Percentiles rank a stretch among this genome's conserved stretches.
Conservation (phyloP, 2,329 filamentous ascomycete species). For the Colletotrichum sp. region DNA sequence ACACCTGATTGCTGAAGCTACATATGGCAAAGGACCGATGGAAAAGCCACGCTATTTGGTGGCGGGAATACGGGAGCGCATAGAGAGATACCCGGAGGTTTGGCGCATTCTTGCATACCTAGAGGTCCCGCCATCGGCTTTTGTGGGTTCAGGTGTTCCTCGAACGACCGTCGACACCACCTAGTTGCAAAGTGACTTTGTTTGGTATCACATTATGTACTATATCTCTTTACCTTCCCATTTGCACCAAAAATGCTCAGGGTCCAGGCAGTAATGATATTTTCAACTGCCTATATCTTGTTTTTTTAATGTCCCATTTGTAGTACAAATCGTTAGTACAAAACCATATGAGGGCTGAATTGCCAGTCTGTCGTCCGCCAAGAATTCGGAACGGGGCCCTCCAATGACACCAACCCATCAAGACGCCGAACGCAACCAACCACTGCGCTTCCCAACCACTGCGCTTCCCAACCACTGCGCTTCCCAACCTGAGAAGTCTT, state of each 20-base stretch:
- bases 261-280: too few species aligned
- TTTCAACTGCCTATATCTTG: neutral
- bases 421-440: conserved; percentile 7
- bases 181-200: neutral
- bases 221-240: neutral
- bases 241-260: neutral
- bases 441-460: neutral
- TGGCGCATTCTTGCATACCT: neutral
- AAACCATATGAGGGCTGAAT: neutral
- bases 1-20: neutral
- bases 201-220: neutral
- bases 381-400: neutral
- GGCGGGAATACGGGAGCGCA: neutral
- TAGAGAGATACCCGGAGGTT: neutral
- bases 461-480: neutral
- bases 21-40: neutral
- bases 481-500: neutral
- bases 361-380: neutral
- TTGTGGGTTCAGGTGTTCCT: neutral
- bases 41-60: neutral
- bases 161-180: neutral
- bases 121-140: neutral
- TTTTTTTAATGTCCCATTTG: neutral
- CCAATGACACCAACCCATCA: neutral
- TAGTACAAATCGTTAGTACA: conserved; percentile 16